Conservation (phyloP, 1,284 basidiomycete genomes). For the Trametes pubescens region DNA sequence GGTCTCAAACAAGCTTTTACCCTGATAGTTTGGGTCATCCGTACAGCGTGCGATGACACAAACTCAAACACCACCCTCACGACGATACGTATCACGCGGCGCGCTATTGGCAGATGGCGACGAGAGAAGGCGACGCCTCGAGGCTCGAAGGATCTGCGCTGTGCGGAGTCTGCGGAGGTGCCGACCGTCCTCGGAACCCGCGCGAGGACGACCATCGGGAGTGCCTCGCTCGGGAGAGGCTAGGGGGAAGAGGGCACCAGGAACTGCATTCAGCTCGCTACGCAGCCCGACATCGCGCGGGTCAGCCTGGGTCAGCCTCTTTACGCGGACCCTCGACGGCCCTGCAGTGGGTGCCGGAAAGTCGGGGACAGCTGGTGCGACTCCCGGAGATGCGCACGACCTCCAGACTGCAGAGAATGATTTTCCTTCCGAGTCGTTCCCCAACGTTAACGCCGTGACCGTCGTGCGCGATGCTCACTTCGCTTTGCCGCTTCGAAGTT, state of each 20-base stretch:
- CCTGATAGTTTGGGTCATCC: neutral
- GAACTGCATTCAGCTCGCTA: neutral
- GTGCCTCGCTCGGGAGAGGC: neutral
- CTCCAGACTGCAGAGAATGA: neutral
- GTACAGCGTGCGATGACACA: neutral
- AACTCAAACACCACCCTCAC: neutral
- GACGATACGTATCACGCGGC: slow-evolving; percentile 2
- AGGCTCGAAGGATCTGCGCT: slow-evolving; percentile 7
- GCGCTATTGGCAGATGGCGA: neutral
- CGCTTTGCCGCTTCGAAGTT: neutral
- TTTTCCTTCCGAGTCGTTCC: neutral
- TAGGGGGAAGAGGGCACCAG: neutral
- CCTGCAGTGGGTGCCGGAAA: neutral
- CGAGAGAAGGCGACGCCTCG: neutral
- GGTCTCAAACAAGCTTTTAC: slow-evolving; percentile 12
- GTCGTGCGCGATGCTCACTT: neutral
- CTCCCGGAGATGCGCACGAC: slow-evolving; percentile 2
- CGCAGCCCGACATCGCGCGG: neutral
- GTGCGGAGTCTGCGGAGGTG: neutral
- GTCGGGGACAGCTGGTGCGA: neutral
- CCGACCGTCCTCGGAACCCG: slow-evolving; percentile 5
- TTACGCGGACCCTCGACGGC: neutral
- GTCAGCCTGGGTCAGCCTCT: neutral
- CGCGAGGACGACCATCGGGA: neutral
- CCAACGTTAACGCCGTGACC: too few relatives aligned